Evolutionary conservation across 495 filamentous ascomycete genomes (phyloP), one percentile per base, ranked within the genome.

Genomic region (Trichocladium antarcticum): DNA sequence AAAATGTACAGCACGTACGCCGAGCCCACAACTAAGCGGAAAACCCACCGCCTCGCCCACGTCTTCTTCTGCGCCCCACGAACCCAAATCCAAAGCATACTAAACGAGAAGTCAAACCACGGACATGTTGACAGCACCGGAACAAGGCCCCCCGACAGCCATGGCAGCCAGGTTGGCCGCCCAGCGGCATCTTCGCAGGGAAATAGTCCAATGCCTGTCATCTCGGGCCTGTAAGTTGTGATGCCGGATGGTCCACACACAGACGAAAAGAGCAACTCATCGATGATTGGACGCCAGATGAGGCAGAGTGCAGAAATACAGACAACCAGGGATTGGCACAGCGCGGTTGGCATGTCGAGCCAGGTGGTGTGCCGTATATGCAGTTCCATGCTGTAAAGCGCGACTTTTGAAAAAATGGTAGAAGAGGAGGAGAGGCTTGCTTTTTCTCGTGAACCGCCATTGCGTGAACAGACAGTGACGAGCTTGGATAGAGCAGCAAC

Each of bases 401-500:
- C 49, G 31, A 56, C 24, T 14, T 5, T 20, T 27, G 11, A 56
- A 49, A 22, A 56, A 56, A 27, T 53, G 35, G 41, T 46, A 45
- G 19, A 53, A 52, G 19, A 56, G 36, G n/a, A 32, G 28, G 22
- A 40, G n/a, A 20, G 45, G 41, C 4, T 37, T 42, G 1, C 32
- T 3, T 49, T 35, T 24, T 52, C 54, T 38, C 10, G 51, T 42
- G 27, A 56, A 56, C 0, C 54, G 49, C 7, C 35, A 40, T 41
- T 56, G 54, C 49, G 52, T 56, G 36, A 56, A 83, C 11, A 93
- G 66, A 58, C 87, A 90, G 46, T 83, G 76, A 84, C 87, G 31
- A 90, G 65, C 41, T 79, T 73, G 54, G 81, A 75, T 45, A 93
- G 69, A 29, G 87, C 84, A 28, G 70, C 67, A 14, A 90, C 82